These are phyloP conservation scores for Paulinella micropora DNA, from an alignment of 78 protist genomes.

Conservation along the genomic window DNA sequence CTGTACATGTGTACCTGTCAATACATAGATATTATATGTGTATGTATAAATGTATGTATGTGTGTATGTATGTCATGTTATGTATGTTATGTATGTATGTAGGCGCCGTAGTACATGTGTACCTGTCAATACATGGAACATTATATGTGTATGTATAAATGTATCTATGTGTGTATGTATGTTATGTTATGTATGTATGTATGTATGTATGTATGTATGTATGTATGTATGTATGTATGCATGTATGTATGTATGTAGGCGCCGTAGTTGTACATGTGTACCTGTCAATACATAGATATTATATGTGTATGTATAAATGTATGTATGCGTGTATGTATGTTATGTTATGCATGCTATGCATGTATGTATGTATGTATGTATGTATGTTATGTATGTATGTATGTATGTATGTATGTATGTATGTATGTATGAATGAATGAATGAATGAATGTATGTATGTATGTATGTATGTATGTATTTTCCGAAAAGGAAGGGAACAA, in stretches of 20 bases:
- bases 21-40: no score
- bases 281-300: no score
- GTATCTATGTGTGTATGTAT: not conserved
- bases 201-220: not conserved
- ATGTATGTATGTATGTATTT: not conserved
- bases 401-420: not conserved
- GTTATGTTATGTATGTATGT: not conserved
- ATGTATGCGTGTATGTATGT: not conserved
- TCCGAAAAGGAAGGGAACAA: not conserved
- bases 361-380: not conserved
- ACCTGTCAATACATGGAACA: no score
- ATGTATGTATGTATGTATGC: not conserved
- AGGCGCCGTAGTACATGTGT: not conserved
- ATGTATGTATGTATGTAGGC: not conserved
- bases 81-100: not conserved
- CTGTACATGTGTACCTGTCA: not conserved
- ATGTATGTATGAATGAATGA: no score
- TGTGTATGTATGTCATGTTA: no score
- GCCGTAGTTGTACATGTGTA: not conserved
- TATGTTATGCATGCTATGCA: not conserved
- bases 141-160: no score
- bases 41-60: no score
- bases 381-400: not conserved
- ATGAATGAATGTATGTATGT: not conserved
- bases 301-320: not conserved